Percentiles rank a stretch among this genome's conserved stretches.
These are phyloP conservation scores for Citrus glauca DNA, from an alignment of 345 rosid genomes.

Conservation along the genomic window DNA sequence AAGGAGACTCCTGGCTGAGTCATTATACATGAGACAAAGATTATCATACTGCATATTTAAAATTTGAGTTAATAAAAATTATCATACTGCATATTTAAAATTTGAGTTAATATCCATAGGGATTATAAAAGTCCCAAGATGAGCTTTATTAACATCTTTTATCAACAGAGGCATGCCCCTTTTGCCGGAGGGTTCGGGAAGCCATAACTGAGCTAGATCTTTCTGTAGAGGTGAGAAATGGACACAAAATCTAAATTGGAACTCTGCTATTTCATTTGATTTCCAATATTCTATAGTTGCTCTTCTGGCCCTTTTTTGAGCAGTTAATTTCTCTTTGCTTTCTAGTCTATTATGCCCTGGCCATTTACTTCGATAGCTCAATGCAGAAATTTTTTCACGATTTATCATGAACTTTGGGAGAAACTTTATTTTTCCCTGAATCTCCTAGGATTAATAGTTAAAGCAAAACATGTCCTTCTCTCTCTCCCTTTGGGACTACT, in stretches of 20 bases:
- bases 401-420: background rate
- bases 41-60: background rate
- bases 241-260: background rate
- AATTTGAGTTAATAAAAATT: no score
- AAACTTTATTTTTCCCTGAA: background rate
- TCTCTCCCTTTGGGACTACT: background rate
- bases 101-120: background rate
- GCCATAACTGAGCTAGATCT: constrained; percentile 87
- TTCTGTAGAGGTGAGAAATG: constrained; percentile 52
- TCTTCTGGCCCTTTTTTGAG: background rate
- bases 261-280: background rate
- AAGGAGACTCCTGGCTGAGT: background rate
- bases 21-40: background rate
- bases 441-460: background rate
- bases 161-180: constrained; percentile 78
- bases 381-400: background rate
- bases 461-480: background rate
- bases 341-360: background rate
- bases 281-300: background rate
- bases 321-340: background rate
- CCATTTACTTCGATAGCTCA: background rate
- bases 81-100: no score
- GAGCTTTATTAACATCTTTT: constrained; percentile 5
- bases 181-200: constrained; percentile 82
- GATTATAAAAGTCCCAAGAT: background rate